Evolutionary conservation across 1,284 basidiomycete genomes (phyloP).

Genomic region (Waitea zeae): DNA sequence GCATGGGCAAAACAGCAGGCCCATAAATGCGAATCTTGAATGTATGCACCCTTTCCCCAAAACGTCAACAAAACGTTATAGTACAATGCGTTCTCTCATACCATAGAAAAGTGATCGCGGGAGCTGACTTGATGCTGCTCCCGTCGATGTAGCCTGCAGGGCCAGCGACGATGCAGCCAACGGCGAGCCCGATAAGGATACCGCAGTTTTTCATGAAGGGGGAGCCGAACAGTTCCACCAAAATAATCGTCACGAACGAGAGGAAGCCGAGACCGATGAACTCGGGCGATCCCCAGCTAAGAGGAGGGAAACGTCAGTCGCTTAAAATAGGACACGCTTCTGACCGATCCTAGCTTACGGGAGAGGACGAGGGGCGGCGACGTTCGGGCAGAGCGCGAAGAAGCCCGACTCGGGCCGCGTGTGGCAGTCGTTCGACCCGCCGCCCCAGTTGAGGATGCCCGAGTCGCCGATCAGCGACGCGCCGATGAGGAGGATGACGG

Average conservation of each 20-base stretch:
- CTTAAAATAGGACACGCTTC: background rate
- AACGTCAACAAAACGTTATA: background rate
- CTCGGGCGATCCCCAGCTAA: conserved; percentile 67
- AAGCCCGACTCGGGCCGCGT: conserved; percentile 40
- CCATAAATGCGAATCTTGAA: conserved; percentile 71
- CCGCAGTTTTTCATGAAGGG: conserved; percentile 71
- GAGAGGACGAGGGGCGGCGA: conserved; percentile 37
- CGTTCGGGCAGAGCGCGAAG: conserved; percentile 55
- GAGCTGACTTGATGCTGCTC: conserved; percentile 42
- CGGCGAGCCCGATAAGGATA: conserved; percentile 54
- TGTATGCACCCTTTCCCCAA: conserved; percentile 39
- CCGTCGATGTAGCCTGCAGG: conserved; percentile 58
- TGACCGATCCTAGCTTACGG: conserved; percentile 13
- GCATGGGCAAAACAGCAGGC: conserved; percentile 69
- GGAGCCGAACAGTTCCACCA: conserved; percentile 65
- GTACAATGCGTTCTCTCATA: conserved; percentile 12
- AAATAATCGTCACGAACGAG: conserved; percentile 59
- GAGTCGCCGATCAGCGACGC: conserved; percentile 56
- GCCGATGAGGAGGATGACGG: conserved; percentile 64
- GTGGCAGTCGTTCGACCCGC: conserved; percentile 57
- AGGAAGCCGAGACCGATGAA: conserved; percentile 80
- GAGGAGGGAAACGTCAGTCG: conserved; percentile 1
- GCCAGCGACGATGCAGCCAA: conserved; percentile 68
- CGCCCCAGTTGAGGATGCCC: conserved; percentile 72
- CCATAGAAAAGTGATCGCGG: conserved; percentile 72